A percentile compares a stretch with the other conserved stretches of the same genome.
Evolutionary conservation across 2,329 filamentous ascomycete genomes (phyloP).

Genomic region (Nectriaceae sp.): DNA sequence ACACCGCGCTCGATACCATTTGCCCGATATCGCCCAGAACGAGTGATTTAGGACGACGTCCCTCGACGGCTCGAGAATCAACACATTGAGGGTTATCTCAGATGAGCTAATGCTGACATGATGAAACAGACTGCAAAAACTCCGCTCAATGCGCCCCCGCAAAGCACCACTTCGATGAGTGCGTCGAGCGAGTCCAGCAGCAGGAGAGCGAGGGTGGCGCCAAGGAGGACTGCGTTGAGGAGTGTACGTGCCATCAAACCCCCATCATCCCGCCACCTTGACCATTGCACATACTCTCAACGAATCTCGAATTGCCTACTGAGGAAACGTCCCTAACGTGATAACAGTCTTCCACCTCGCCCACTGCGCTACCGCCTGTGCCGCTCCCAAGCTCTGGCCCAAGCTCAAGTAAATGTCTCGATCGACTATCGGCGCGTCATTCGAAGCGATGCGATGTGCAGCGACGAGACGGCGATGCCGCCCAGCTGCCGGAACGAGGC

Average conservation of each 20-base stretch:
- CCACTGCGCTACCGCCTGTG: slow-evolving; percentile 91
- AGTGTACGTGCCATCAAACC: slow-evolving; percentile 73
- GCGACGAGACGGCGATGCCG: slow-evolving; percentile 25
- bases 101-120: slow-evolving; percentile 22
- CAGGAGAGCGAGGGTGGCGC: slow-evolving; percentile 68
- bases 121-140: slow-evolving; percentile 77
- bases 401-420: slow-evolving; percentile 76
- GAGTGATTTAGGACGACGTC: slow-evolving; percentile 21
- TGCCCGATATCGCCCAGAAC: slow-evolving; percentile 7
- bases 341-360: slow-evolving; percentile 91
- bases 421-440: slow-evolving; percentile 14
- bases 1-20: background rate
- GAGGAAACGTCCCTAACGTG: slow-evolving; percentile 15
- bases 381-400: slow-evolving; percentile 93
- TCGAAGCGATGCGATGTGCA: slow-evolving; percentile 18
- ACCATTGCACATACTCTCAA: background rate
- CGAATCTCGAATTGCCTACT: background rate
- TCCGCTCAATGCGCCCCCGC: slow-evolving; percentile 80
- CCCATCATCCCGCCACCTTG: slow-evolving; percentile 8
- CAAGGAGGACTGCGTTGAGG: slow-evolving; percentile 96
- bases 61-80: slow-evolving; percentile 11
- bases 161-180: slow-evolving; percentile 99
- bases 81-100: slow-evolving; percentile 1
- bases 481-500: slow-evolving; percentile 24
- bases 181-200: slow-evolving; percentile 81